A percentile compares a stretch with the other conserved stretches of the same genome.
Evolutionary conservation across 225 moss, liverwort and hornwort genomes (phyloP).

Genomic region (Rhytidiadelphus loreus): DNA sequence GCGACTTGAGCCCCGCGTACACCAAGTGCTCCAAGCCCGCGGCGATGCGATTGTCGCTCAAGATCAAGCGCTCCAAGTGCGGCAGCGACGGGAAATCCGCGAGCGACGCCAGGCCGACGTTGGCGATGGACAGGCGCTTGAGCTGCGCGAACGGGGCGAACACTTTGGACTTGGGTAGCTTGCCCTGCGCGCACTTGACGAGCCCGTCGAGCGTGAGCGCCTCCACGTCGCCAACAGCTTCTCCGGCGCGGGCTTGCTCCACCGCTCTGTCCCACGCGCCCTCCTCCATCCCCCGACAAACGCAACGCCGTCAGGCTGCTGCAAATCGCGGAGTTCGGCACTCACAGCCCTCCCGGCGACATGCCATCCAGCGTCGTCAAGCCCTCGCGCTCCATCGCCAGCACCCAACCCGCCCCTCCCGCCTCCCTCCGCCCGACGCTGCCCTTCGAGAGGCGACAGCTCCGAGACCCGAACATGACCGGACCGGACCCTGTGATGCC

Average conservation of each 20-base stretch:
- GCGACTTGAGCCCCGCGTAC: constrained; percentile 53
- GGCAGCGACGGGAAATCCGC: constrained; percentile 63
- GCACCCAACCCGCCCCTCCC: constrained; percentile 4
- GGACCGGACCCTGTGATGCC: background rate
- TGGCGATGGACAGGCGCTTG: constrained; percentile 65
- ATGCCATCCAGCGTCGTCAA: constrained; percentile 3
- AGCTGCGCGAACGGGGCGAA: constrained; percentile 47
- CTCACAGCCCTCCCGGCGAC: background rate
- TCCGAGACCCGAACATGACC: background rate
- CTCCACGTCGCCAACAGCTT: constrained; percentile 33
- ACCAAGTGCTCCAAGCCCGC: constrained; percentile 74
- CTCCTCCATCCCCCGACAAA: constrained; percentile 34
- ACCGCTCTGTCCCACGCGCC: constrained; percentile 73
- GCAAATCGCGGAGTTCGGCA: background rate
- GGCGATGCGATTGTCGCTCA: constrained; percentile 76
- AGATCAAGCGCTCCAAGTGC: constrained; percentile 48
- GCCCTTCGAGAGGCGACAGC: background rate
- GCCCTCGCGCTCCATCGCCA: constrained; percentile 6
- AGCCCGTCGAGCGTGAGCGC: constrained; percentile 61
- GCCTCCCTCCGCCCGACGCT: constrained; percentile 1
- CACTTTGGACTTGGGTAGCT: constrained; percentile 45
- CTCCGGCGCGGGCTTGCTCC: constrained; percentile 50
- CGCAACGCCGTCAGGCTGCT: background rate
- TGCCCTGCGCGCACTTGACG: constrained; percentile 63
- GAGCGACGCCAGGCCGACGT: constrained; percentile 61